Percentiles rank a stretch among this genome's conserved stretches.
phyloP scores from a whole-genome alignment of 352 stramenopile genomes.

The Pythium angustatum region DNA sequence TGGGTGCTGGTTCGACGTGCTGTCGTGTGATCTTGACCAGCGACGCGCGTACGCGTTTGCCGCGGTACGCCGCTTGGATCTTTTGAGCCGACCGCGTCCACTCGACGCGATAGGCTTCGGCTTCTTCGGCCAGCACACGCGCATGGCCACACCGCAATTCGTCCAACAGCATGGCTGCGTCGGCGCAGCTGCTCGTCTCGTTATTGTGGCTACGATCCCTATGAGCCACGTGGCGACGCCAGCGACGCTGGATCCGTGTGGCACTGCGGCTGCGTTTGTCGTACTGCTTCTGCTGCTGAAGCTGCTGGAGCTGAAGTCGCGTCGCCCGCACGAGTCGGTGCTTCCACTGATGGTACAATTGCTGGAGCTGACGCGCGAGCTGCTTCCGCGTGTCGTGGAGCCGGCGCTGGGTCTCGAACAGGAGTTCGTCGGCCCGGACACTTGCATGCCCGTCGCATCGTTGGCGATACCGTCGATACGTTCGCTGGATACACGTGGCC shows the following conservation, averaged over 20 bases:
- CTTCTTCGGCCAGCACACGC: conserved; percentile 26
- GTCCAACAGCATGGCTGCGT: conserved; percentile 46
- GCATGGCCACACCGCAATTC: conserved; percentile 44
- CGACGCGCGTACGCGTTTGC: conserved; percentile 45
- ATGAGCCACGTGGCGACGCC: conserved; percentile 31
- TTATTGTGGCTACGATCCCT: conserved; percentile 1
- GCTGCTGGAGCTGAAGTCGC: conserved; percentile 4
- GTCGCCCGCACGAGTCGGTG: conserved; percentile 11
- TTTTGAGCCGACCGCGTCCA: conserved; percentile 41
- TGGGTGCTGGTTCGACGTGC: conserved; percentile 24
- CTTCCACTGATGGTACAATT: conserved; percentile 39
- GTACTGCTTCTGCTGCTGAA: conserved; percentile 8
- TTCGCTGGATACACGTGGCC: conserved; percentile 20
- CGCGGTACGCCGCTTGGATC: conserved; percentile 60
- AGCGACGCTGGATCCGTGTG: conserved; percentile 41
- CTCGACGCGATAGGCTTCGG: conserved; percentile 8
- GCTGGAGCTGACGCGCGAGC: conserved; percentile 49
- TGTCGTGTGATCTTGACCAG: conserved; percentile 39
- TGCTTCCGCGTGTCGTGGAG: conserved; percentile 34
- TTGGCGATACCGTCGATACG: conserved; percentile 10
- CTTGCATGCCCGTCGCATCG: background rate
- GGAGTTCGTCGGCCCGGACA: conserved; percentile 30
- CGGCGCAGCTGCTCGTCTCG: background rate
- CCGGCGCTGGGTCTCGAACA: conserved; percentile 43
- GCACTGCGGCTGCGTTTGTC: conserved; percentile 20